Conservation (phyloP, 2,329 filamentous ascomycete species). For the Setomelanomma holmii region DNA sequence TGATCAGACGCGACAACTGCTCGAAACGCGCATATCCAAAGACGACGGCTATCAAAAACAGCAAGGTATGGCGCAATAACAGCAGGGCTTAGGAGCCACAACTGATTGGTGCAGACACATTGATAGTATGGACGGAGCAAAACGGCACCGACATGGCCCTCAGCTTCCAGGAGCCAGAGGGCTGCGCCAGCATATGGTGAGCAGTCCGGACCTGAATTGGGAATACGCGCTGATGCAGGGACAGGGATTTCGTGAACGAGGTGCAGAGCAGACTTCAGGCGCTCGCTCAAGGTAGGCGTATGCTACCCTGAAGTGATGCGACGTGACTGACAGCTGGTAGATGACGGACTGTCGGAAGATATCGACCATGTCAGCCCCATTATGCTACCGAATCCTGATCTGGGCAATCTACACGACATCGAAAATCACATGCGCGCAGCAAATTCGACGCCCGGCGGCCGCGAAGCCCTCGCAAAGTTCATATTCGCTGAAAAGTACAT, state of each 20-base stretch:
- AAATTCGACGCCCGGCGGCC: constrained; percentile 74
- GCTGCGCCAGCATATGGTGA: constrained; percentile 90
- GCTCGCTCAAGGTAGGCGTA: constrained; percentile 65
- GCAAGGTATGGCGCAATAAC: constrained; percentile 71
- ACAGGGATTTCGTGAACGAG: constrained; percentile 89
- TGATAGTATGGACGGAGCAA: constrained; percentile 97
- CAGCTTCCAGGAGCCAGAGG: constrained; percentile 96
- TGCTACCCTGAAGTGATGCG: constrained; percentile 1
- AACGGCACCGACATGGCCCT: constrained; percentile 95
- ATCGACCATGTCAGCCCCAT: constrained; percentile 75
- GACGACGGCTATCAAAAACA: constrained; percentile 98
- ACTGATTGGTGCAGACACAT: constrained; percentile 71
- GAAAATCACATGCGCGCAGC: constrained; percentile 83
- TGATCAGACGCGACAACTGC: constrained; percentile 78
- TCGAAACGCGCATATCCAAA: constrained; percentile 89
- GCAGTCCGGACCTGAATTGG: constrained; percentile 11
- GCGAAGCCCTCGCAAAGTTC: constrained; percentile 87
- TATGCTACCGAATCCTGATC: constrained; percentile 76
- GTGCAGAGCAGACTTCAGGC: constrained; percentile 78
- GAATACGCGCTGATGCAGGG: constrained; percentile 19
- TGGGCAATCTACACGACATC: constrained; percentile 84
- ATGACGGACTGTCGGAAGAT: constrained; percentile 90
- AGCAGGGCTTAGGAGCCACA: background rate
- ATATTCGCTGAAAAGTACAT: constrained; percentile 89
- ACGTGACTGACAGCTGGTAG: constrained; percentile 51